Evolutionary conservation across 164 flowering plant species (phyloP), one percentile per base, ranked within the genome.

Genomic region (Aristolochia contorta): DNA sequence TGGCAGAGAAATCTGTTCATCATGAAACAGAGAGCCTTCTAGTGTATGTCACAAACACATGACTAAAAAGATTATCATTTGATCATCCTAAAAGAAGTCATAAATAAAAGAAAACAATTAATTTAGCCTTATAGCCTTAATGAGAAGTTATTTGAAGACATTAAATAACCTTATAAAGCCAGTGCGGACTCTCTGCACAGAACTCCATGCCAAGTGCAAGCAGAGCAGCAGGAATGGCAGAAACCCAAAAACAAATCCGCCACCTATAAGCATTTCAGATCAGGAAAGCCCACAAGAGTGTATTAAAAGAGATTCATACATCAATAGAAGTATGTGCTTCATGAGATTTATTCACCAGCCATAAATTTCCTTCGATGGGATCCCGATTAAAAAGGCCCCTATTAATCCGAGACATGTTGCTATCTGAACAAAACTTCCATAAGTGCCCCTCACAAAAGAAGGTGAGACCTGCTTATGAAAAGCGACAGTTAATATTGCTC

Each of bases 201-300:
- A 91, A 80, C 58, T 63, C 66, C 93, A 91, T 91, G 30, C 77
- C 84, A 67, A 89, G 53, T 72, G 79, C 84, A 65, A 94, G 88
- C 57, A 85, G 59, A 53, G 75, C 75, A 66, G 99, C 91, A 56
- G 99, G 99, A 74, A 89, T 66, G 52, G 74, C 74, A 65, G 99
- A 89, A 61, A 83, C 79, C 97, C 93, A 89, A 62, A 94, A 94
- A 72, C 99, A 94, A 33, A 82, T 68, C 23, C 97, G 82, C 99
- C 99, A 94, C 99, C 99, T 94, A 66, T 50, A 20, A 50, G 65
- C 41, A 45, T 21, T 16, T 54, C 46, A 12, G 41, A 47, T 41
- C 18, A 62, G 21, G 12, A 25, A 23, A 45, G 30, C 27, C 23
- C 16, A 25, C 19, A 18, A 13, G 24, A 23, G 16, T 20, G 52